These are phyloP conservation scores for Dipteronia sinensis DNA, from an alignment of 345 rosid genomes.

Conservation along the genomic window DNA sequence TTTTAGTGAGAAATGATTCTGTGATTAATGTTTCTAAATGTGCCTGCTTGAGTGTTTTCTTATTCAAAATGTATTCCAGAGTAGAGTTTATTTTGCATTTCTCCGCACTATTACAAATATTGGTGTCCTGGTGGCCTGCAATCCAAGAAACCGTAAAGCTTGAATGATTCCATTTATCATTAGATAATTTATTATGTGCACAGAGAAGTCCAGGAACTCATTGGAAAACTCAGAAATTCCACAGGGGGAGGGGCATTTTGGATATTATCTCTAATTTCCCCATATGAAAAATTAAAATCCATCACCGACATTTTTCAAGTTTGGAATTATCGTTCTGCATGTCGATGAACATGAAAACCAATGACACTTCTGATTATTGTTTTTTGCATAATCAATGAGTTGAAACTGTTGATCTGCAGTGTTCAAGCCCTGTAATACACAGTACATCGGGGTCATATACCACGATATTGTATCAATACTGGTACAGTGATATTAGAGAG, in stretches of 20 bases:
- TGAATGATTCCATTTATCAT: background rate
- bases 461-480: background rate
- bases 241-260: no score
- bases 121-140: background rate
- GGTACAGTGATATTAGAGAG: no score
- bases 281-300: background rate
- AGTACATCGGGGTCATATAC: background rate
- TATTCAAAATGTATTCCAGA: background rate
- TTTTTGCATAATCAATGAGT: constrained; percentile 9
- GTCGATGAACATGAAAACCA: background rate
- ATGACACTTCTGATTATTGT: background rate
- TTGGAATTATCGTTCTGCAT: background rate
- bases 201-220: no score
- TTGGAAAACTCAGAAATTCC: no score
- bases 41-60: no score
- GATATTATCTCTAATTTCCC: background rate
- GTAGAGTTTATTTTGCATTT: background rate
- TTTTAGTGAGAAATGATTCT: background rate
- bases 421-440: background rate
- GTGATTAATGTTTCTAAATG: background rate
- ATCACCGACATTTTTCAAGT: background rate
- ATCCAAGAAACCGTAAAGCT: background rate
- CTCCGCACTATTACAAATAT: no score
- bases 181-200: background rate
- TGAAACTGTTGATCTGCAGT: background rate